These are phyloP conservation scores for Colletotrichum sp. DNA, from an alignment of 2,329 filamentous ascomycete genomes.

Conservation along the genomic window DNA sequence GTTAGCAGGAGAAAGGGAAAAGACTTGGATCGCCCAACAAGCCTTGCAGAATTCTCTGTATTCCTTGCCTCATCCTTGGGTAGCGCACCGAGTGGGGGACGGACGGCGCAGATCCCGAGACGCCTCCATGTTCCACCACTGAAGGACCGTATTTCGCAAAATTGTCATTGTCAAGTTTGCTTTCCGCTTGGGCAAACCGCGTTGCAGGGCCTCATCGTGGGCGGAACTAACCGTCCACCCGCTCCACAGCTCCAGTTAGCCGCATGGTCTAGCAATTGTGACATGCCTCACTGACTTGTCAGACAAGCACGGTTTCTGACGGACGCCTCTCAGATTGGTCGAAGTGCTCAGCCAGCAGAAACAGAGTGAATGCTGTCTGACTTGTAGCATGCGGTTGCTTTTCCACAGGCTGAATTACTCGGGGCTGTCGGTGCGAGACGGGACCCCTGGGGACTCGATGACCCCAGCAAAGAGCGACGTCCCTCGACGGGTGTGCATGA, in stretches of 20 bases:
- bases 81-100: background rate
- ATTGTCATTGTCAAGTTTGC: background rate
- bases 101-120: background rate
- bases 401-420: background rate
- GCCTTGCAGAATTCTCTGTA: background rate
- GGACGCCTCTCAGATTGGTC: background rate
- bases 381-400: background rate
- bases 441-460: background rate
- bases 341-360: background rate
- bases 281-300: background rate
- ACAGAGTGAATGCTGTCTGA: background rate
- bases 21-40: background rate
- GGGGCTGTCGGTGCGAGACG: background rate
- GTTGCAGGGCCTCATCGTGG: background rate
- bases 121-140: background rate
- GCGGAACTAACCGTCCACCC: background rate
- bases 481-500: background rate
- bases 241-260: slow-evolving; percentile 4
- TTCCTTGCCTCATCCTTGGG: background rate
- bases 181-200: background rate
- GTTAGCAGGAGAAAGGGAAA: background rate
- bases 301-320: background rate
- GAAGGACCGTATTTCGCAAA: background rate
- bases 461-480: background rate
- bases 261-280: background rate